These are phyloP conservation scores for Aspergillus jensenii DNA, from an alignment of 2,329 filamentous ascomycete genomes.

Conservation along the genomic window DNA sequence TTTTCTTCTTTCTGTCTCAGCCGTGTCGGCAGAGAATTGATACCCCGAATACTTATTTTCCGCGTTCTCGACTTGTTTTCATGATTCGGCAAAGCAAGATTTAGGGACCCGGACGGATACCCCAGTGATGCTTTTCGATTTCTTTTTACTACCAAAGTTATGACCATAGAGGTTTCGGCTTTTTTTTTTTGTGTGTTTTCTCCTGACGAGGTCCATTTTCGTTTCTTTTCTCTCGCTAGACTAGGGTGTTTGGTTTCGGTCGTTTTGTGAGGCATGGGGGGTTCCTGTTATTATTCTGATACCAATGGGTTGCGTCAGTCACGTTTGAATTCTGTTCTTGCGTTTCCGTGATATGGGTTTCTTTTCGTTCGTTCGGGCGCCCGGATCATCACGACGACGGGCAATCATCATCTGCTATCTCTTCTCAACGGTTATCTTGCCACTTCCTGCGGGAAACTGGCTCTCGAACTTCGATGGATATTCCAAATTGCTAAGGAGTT, in stretches of 20 bases:
- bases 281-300: constrained; percentile 18
- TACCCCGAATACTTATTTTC: constrained; percentile 23
- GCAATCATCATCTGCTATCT: background rate
- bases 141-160: constrained; percentile 27
- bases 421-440: background rate
- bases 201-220: background rate
- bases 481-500: constrained; percentile 8
- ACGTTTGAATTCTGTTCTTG: constrained; percentile 11
- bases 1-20: constrained; percentile 24
- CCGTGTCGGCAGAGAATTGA: constrained; percentile 25
- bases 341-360: constrained; percentile 15
- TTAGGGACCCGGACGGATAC: constrained; percentile 18
- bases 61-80: constrained; percentile 19
- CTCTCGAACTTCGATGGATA: constrained; percentile 1
- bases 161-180: constrained; percentile 42
- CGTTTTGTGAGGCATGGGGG: constrained; percentile 21
- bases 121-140: constrained; percentile 20
- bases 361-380: constrained; percentile 3
- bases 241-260: constrained; percentile 29
- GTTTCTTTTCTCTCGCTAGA: constrained; percentile 39
- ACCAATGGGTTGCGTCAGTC: constrained; percentile 23
- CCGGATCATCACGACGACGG: constrained; percentile 1
- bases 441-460: background rate
- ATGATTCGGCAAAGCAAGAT: constrained; percentile 21
- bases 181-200: constrained; percentile 12